These are phyloP conservation scores for Hamigera avellanea DNA, from an alignment of 495 filamentous ascomycete species.

Conservation along the genomic window DNA sequence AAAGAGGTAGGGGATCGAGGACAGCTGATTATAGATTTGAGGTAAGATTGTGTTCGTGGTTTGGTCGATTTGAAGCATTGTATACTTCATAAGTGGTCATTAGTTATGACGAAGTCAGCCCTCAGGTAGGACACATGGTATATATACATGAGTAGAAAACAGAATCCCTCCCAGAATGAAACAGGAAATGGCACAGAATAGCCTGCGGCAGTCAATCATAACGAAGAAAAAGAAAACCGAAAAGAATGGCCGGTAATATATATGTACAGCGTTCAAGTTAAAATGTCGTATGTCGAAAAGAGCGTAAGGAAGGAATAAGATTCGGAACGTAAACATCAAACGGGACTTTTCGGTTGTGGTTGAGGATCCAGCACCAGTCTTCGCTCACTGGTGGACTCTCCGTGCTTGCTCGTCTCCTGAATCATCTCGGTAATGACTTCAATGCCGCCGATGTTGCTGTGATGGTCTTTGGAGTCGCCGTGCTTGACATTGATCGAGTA, in stretches of 20 bases:
- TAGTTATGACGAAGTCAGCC: no score
- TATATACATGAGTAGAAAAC: not conserved
- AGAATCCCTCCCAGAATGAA: no score
- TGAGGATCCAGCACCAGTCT: constrained; percentile 14
- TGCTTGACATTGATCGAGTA: constrained; percentile 23
- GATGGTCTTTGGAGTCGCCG: constrained; percentile 5
- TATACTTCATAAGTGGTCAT: not conserved
- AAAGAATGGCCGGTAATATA: no score
- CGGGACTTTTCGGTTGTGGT: not conserved
- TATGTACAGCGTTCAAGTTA: no score
- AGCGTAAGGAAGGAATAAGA: no score
- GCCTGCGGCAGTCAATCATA: no score
- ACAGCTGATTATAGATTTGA: constrained; percentile 19
- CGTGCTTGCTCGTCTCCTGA: constrained; percentile 12
- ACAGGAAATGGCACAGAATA: no score
- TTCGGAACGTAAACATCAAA: not conserved
- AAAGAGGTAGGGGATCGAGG: constrained; percentile 11
- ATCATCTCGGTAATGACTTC: constrained; percentile 28
- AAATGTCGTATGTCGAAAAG: no score
- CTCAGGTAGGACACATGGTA: not conserved
- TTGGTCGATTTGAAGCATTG: not conserved
- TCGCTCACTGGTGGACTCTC: constrained; percentile 13
- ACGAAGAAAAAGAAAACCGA: no score
- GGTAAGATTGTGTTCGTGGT: not conserved
- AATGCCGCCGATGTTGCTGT: constrained; percentile 13